Conservation (phyloP, 1,139 yeast genomes). For the Hanseniaspora gamundiae region DNA sequence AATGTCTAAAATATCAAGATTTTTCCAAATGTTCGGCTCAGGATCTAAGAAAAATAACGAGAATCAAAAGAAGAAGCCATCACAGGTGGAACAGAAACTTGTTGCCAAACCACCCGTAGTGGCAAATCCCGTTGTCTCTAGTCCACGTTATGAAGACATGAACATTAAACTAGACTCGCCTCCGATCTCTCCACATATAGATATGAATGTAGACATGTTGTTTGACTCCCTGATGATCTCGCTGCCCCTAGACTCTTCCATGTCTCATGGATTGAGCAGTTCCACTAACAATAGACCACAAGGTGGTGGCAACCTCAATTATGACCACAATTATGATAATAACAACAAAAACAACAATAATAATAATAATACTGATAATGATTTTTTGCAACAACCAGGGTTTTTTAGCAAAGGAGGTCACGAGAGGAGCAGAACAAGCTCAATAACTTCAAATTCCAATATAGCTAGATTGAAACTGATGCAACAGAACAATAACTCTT, state of each 20-base stretch:
- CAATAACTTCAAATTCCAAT: constrained; percentile 1
- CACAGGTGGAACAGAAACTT: too few relatives aligned
- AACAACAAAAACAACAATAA: too few relatives aligned
- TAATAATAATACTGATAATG: neutral
- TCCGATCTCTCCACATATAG: neutral
- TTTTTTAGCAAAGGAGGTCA: neutral
- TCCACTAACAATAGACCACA: too few relatives aligned
- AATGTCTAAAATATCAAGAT: neutral
- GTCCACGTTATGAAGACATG: too few relatives aligned
- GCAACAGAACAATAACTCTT: neutral
- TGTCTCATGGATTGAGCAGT: too few relatives aligned
- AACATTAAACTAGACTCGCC: too few relatives aligned
- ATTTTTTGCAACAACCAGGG: neutral
- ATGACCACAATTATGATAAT: too few relatives aligned
- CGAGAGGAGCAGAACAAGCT: neutral
- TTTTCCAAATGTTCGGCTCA: neutral
- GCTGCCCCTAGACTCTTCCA: neutral
- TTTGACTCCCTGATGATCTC: neutral
- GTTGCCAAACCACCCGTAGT: too few relatives aligned
- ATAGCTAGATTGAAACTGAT: neutral
- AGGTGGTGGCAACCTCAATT: too few relatives aligned
- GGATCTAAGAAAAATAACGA: neutral
- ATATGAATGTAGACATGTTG: neutral
- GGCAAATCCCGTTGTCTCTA: too few relatives aligned
- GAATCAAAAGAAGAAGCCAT: too few relatives aligned